Conservation (phyloP, 371 early-diverging fungal genomes). For the Mucor irregularis region DNA sequence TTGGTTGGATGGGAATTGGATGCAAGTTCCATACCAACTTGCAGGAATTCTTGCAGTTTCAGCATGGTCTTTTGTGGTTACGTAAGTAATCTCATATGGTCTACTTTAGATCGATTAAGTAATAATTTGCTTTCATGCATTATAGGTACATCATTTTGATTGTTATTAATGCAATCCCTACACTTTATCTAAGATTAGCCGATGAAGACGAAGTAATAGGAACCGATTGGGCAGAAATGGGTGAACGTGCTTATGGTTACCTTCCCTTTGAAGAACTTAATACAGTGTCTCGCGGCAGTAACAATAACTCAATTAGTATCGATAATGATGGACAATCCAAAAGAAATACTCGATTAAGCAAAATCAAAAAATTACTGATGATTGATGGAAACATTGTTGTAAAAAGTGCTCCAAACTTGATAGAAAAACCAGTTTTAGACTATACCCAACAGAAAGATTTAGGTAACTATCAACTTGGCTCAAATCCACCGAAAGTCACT, state of each 20-base stretch:
- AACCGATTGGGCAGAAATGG: constrained; percentile 66
- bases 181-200: constrained; percentile 53
- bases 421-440: constrained; percentile 45
- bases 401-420: constrained; percentile 36
- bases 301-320: too few relatives aligned
- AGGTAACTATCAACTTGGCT: constrained; percentile 1
- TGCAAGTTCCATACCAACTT: constrained; percentile 64
- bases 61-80: constrained; percentile 63
- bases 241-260: constrained; percentile 69
- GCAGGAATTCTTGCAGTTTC: constrained; percentile 58
- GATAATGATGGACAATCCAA: neutral
- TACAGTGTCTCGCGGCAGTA: constrained; percentile 4
- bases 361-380: constrained; percentile 26
- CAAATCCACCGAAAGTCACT: constrained; percentile 1
- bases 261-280: constrained; percentile 33
- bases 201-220: constrained; percentile 63
- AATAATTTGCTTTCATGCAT: neutral
- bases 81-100: too few relatives aligned
- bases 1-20: constrained; percentile 70
- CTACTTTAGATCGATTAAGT: neutral
- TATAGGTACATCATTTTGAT: constrained; percentile 50
- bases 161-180: constrained; percentile 52
- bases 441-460: constrained; percentile 38
- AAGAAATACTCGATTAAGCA: constrained; percentile 8
- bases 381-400: constrained; percentile 25